phyloP scores from a whole-genome alignment of 768 basidiomycete species.

The Boletus insuetus region DNA sequence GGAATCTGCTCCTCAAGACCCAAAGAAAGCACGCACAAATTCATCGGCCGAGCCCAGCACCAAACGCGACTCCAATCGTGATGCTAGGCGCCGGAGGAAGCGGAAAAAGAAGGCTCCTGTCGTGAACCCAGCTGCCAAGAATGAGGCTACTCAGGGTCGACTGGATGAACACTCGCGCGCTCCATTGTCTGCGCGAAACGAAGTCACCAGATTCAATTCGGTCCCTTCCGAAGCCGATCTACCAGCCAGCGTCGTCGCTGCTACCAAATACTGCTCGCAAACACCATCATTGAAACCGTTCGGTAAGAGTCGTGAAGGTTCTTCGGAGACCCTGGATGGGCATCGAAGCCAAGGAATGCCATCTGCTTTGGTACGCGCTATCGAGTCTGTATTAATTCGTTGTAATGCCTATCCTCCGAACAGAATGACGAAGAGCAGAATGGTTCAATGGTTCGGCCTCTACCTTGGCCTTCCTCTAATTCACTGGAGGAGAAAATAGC shows the following conservation, averaged over 20 bases:
- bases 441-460: background rate
- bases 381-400: background rate
- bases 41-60: constrained; percentile 12
- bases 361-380: constrained; percentile 14
- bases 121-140: constrained; percentile 13
- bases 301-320: background rate
- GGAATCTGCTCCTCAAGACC: constrained; percentile 15
- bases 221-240: constrained; percentile 12
- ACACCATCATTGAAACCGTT: background rate
- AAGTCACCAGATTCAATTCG: constrained; percentile 28
- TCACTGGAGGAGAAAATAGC: constrained; percentile 30
- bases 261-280: background rate
- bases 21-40: constrained; percentile 27
- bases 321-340: background rate
- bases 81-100: constrained; percentile 27
- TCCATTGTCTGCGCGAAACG: constrained; percentile 23
- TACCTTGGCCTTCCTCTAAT: background rate
- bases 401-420: constrained; percentile 7
- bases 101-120: constrained; percentile 30
- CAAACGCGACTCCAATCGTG: constrained; percentile 21
- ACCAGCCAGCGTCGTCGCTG: background rate
- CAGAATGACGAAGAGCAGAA: constrained; percentile 5
- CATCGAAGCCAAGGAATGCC: constrained; percentile 6
- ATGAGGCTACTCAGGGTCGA: constrained; percentile 5
- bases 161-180: constrained; percentile 12